Conservation (phyloP, 345 rosid species). For the Populus nigra region DNA sequence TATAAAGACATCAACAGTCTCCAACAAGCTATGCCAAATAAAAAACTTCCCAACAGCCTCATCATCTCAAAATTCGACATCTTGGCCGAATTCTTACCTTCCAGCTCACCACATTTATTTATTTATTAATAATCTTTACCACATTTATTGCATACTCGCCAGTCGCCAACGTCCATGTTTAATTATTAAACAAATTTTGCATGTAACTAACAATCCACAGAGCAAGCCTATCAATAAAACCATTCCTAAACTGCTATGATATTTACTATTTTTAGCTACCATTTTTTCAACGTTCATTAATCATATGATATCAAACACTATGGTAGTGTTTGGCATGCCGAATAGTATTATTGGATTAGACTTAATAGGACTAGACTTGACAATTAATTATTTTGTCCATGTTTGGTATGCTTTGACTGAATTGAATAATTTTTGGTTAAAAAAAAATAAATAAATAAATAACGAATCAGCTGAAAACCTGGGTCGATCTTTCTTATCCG, state of each 20-base stretch:
- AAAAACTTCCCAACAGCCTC: not conserved
- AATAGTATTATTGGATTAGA: no score
- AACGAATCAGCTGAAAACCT: no score
- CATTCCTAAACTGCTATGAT: not conserved
- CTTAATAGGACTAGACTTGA: no score
- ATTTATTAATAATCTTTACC: not conserved
- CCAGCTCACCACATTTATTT: not conserved
- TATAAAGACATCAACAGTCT: not conserved
- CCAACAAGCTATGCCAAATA: not conserved
- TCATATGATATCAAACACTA: not conserved
- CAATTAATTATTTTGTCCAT: no score
- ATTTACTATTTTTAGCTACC: not conserved
- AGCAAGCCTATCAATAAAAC: not conserved
- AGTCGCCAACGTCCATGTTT: not conserved
- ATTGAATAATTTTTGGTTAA: no score
- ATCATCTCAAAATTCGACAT: not conserved
- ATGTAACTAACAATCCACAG: not conserved
- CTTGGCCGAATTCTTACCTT: not conserved
- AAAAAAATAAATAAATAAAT: no score
- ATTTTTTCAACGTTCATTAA: not conserved
- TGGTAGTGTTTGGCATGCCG: no score
- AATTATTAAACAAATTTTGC: not conserved
- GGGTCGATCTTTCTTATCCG: rapidly evolving
- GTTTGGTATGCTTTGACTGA: no score
- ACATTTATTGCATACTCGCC: not conserved